Percentiles rank a stretch among this genome's conserved stretches.
These are phyloP conservation scores for Dacryopinax primogenitus DNA, from an alignment of 768 basidiomycete species.

Conservation along the genomic window DNA sequence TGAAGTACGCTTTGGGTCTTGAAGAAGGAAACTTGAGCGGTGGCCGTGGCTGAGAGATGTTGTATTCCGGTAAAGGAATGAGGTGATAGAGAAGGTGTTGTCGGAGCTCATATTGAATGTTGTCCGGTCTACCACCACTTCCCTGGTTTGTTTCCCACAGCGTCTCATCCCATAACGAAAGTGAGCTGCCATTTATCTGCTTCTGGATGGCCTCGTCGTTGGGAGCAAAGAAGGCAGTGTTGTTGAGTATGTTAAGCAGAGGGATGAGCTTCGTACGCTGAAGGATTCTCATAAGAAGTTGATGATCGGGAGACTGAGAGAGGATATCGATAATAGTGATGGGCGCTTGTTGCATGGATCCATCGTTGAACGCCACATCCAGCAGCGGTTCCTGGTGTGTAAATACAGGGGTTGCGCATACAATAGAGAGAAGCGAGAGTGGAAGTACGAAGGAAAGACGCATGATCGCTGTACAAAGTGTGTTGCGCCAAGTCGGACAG, in stretches of 20 bases:
- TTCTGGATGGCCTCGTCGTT: conserved; percentile 78
- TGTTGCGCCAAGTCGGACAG: neutral
- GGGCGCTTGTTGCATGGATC: conserved; percentile 18
- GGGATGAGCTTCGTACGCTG: conserved; percentile 82
- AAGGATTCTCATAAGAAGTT: conserved; percentile 58
- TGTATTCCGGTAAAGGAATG: conserved; percentile 47
- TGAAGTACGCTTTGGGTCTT: conserved; percentile 36
- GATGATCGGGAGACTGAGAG: conserved; percentile 59
- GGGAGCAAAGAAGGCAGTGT: conserved; percentile 82
- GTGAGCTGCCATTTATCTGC: conserved; percentile 26
- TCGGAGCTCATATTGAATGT: conserved; percentile 67
- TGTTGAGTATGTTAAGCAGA: conserved; percentile 74
- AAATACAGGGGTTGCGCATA: neutral
- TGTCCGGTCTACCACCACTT: conserved; percentile 40
- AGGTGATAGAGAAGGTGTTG: conserved; percentile 92
- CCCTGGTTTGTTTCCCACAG: conserved; percentile 8
- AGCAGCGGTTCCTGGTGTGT: neutral
- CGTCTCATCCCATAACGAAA: conserved; percentile 26
- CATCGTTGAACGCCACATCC: neutral
- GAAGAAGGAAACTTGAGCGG: conserved; percentile 23
- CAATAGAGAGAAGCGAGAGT: neutral
- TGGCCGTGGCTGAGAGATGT: conserved; percentile 32
- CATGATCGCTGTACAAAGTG: neutral
- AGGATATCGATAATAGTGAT: conserved; percentile 70
- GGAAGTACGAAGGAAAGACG: neutral